Base-by-base conservation (phyloP, 768 basidiomycete species). In the Agaricus subrufescens region DNA sequence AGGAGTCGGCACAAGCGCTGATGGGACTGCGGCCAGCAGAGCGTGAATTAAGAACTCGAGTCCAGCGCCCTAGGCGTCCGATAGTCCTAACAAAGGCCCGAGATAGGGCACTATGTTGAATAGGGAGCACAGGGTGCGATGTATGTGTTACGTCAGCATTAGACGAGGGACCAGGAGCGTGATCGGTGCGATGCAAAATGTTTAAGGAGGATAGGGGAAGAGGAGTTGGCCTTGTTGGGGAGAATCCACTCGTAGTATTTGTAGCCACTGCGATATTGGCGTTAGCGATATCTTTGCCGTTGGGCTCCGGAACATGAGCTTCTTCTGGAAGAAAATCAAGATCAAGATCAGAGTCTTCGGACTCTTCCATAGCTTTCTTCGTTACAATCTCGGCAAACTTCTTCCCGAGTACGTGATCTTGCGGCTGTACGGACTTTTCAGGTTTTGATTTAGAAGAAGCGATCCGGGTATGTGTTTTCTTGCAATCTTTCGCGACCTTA, bases 401-500 rank as follows among this genome's bases (percentile, higher is more conserved):
- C 60, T 82, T 80, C 7, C 86, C 85, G 2, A 86, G 71, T 1
- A 86, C 67, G 57, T 84, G 83, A 19, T 69, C 67, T 66, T 73
- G 61, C 6, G 59, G 54, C 31, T 55, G 52, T 12, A 55, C 58
- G 25, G 65, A 56, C 5, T 64, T 55, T 61, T 73, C 57, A 55
- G 73, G 56, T 62, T 76, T 71, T 4, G 70, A 60, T 9, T 61
- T 62, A 1, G 67, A 62, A 2, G 63, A 64, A 25, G 58, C 58
- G 25, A 65, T 50, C 61, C 75, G 75, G 1, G 75, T 79, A 62
- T 89, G 86, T 1, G 77, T 80, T 50, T 84, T 79, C 70, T 87
- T 91, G 67, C 90, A 90, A 52, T 91, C 87, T 62, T 89, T 84
- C 39, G 87, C 86, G 43, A 94, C 85, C 63, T 91, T 93, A 69